These are phyloP conservation scores for Leccinellum albellum DNA, from an alignment of 768 basidiomycete species.

Conservation along the genomic window DNA sequence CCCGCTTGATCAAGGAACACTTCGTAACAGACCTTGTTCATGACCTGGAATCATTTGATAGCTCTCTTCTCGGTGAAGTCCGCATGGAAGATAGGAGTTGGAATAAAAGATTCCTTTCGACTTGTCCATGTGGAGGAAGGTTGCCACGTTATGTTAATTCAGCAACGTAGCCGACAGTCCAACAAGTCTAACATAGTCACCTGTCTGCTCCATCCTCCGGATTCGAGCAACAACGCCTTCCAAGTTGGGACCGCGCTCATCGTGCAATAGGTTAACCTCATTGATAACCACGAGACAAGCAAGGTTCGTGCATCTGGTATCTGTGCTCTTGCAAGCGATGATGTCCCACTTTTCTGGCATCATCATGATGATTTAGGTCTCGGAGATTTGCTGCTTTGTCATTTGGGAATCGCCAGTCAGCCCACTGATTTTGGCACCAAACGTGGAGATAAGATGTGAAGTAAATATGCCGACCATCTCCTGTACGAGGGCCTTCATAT, in stretches of 20 bases:
- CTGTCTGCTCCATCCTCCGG: slow-evolving; percentile 89
- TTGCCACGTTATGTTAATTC: slow-evolving; percentile 96
- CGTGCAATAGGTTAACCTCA: slow-evolving; percentile 97
- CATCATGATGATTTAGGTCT: slow-evolving; percentile 97
- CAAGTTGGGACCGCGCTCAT: slow-evolving; percentile 95
- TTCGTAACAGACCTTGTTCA: slow-evolving; percentile 97
- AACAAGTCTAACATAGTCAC: slow-evolving; percentile 88
- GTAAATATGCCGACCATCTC: slow-evolving; percentile 97
- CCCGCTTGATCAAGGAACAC: slow-evolving; percentile 93
- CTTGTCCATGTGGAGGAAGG: slow-evolving; percentile 92
- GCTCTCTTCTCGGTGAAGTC: slow-evolving; percentile 98
- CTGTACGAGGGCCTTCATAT: slow-evolving; percentile 99
- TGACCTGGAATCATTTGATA: slow-evolving; percentile 96
- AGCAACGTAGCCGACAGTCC: slow-evolving; percentile 96
- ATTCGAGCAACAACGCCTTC: slow-evolving; percentile 89
- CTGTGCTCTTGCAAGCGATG: slow-evolving; percentile 96
- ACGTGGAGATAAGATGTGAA: slow-evolving; percentile 56
- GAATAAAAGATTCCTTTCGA: slow-evolving; percentile 95
- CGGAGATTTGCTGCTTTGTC: slow-evolving; percentile 95
- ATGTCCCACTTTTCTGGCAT: slow-evolving; percentile 99
- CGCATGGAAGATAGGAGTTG: slow-evolving; percentile 93
- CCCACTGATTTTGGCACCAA: slow-evolving; percentile 85
- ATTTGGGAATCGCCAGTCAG: slow-evolving; percentile 97
- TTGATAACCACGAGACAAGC: slow-evolving; percentile 96
- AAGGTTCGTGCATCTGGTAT: slow-evolving; percentile 94